Percentiles rank a stretch among this genome's conserved stretches.
phyloP scores from a whole-genome alignment of 805 yeast genomes.

The Yarrowia bubula region DNA sequence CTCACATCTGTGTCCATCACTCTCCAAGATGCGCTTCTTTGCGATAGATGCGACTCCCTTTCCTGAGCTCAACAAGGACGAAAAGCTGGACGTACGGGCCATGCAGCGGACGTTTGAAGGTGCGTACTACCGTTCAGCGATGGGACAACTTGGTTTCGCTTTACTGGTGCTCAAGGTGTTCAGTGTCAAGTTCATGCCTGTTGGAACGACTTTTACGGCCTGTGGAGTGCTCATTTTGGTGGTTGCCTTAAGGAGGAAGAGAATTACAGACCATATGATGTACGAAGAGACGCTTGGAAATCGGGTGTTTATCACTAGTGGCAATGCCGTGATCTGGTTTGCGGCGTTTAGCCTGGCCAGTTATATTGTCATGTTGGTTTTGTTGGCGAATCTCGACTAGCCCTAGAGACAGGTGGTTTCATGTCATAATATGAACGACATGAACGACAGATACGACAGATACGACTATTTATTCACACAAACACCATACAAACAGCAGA shows the following conservation, averaged over 20 bases:
- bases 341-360: not conserved
- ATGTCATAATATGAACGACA: too few species aligned
- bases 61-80: conserved; percentile 11
- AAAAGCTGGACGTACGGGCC: conserved; percentile 24
- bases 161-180: conserved; percentile 64
- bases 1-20: too few species aligned
- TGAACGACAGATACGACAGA: too few species aligned
- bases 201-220: conserved; percentile 63
- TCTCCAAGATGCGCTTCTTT: not conserved
- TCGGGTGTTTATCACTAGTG: conserved; percentile 18
- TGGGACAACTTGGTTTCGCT: conserved; percentile 65
- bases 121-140: conserved; percentile 71
- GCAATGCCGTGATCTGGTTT: conserved; percentile 15
- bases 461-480: too few species aligned
- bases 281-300: conserved; percentile 13
- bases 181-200: conserved; percentile 58
- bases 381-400: not conserved
- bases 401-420: not conserved
- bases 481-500: too few species aligned
- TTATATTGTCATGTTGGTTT: conserved; percentile 4
- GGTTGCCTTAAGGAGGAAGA: conserved; percentile 36
- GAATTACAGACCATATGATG: conserved; percentile 19
- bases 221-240: conserved; percentile 52
- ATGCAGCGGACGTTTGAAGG: conserved; percentile 79
- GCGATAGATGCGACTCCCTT: not conserved